Conservation (phyloP, 2,329 filamentous ascomycete species). For the Penicillium sp. region DNA sequence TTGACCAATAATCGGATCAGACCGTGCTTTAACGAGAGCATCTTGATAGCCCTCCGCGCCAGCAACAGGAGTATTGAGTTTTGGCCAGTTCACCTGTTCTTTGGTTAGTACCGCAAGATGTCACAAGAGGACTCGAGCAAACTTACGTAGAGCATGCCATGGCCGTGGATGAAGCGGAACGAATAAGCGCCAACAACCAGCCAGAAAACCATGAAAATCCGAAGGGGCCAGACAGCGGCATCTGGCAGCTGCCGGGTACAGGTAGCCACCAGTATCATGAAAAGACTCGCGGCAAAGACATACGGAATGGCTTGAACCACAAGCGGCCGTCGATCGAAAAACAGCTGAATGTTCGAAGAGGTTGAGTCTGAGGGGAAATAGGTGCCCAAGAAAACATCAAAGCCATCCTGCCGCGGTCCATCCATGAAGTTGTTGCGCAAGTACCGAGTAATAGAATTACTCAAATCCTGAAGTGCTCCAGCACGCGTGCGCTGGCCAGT, state of each 20-base stretch:
- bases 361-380: slow-evolving; percentile 70
- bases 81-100: slow-evolving; percentile 89
- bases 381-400: slow-evolving; percentile 84
- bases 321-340: slow-evolving; percentile 76
- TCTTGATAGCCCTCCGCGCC: slow-evolving; percentile 85
- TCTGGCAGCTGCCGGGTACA: slow-evolving; percentile 67
- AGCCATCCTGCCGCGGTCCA: slow-evolving; percentile 89
- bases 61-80: slow-evolving; percentile 81
- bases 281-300: slow-evolving; percentile 75
- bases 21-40: slow-evolving; percentile 72
- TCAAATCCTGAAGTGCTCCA: slow-evolving; percentile 78
- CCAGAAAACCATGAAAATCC: slow-evolving; percentile 77
- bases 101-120: slow-evolving; percentile 2
- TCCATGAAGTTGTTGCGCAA: slow-evolving; percentile 91
- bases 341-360: slow-evolving; percentile 66
- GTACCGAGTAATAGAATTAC: slow-evolving; percentile 83
- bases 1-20: slow-evolving; percentile 72
- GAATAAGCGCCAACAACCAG: slow-evolving; percentile 63
- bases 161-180: slow-evolving; percentile 67
- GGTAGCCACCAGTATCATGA: slow-evolving; percentile 70
- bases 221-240: slow-evolving; percentile 70
- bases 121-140: neutral
- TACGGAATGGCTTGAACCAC: slow-evolving; percentile 93
- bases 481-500: slow-evolving; percentile 80
- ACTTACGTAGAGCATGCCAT: slow-evolving; percentile 93